Evolutionary conservation across 768 basidiomycete genomes (phyloP).

Genomic region (Pleurotus ostreatus): DNA sequence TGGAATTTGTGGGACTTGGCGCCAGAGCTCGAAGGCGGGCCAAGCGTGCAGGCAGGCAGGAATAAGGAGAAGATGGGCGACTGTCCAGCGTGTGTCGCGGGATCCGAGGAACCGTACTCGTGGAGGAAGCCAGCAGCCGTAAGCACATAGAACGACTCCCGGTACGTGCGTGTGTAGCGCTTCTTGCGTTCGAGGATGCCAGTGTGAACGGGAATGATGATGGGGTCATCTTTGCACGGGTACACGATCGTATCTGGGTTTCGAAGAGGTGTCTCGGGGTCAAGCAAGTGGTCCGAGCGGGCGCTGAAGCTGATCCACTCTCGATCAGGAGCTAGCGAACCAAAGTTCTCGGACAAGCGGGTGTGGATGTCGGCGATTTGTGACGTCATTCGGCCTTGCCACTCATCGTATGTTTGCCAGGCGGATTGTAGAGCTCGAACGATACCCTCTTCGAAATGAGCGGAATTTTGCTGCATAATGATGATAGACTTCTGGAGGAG

Average conservation of each 20-base stretch:
- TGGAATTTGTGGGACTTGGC: slow-evolving; percentile 92
- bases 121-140: slow-evolving; percentile 96
- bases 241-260: slow-evolving; percentile 76
- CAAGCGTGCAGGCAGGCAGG: slow-evolving; percentile 92
- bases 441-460: slow-evolving; percentile 95
- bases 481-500: slow-evolving; percentile 95
- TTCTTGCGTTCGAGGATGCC: slow-evolving; percentile 95
- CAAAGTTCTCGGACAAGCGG: slow-evolving; percentile 68
- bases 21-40: slow-evolving; percentile 72
- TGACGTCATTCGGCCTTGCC: slow-evolving; percentile 76
- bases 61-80: slow-evolving; percentile 82
- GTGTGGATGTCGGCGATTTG: slow-evolving; percentile 75
- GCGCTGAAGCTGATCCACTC: slow-evolving; percentile 98
- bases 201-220: slow-evolving; percentile 79
- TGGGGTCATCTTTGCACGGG: slow-evolving; percentile 88
- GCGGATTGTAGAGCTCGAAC: slow-evolving; percentile 94
- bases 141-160: slow-evolving; percentile 87
- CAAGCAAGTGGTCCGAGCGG: slow-evolving; percentile 88
- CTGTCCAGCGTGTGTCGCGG: slow-evolving; percentile 41
- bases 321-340: slow-evolving; percentile 74
- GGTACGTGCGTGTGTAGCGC: slow-evolving; percentile 83
- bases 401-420: slow-evolving; percentile 96
- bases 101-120: slow-evolving; percentile 81
- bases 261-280: slow-evolving; percentile 93
- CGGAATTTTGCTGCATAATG: slow-evolving; percentile 97